Percentiles rank a stretch among this genome's conserved stretches.
These are phyloP conservation scores for Dactylorhiza incarnata DNA, from an alignment of 106 monocot genomes.

Conservation along the genomic window DNA sequence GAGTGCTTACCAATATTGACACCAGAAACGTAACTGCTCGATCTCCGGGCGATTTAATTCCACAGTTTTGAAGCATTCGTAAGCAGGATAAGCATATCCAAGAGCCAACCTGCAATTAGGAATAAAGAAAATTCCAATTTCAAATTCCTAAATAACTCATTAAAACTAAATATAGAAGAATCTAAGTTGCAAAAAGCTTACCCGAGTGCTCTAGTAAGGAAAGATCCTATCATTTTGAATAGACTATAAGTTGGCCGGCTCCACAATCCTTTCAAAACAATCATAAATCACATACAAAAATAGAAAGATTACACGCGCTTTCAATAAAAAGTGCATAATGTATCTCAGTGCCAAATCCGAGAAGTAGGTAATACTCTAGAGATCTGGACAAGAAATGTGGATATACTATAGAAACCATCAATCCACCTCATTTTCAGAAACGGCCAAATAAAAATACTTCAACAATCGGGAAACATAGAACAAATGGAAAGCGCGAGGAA, in stretches of 20 bases:
- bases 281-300: background rate
- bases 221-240: constrained; percentile 40
- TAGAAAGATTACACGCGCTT: background rate
- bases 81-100: constrained; percentile 69
- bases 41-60: constrained; percentile 63
- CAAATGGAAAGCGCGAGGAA: background rate
- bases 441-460: background rate
- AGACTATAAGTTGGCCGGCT: background rate
- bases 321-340: background rate
- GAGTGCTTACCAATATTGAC: constrained; percentile 54
- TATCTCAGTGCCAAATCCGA: background rate
- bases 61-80: constrained; percentile 67
- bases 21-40: constrained; percentile 61
- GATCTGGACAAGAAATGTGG: background rate
- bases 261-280: background rate
- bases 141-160: background rate
- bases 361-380: background rate
- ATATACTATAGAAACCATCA: background rate
- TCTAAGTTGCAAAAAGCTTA: constrained; percentile 10
- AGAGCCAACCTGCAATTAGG: constrained; percentile 40
- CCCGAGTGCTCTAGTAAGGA: constrained; percentile 29
- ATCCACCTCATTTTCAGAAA: background rate
- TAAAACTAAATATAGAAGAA: background rate
- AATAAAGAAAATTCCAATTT: background rate
- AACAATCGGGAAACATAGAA: background rate